phyloP scores from a whole-genome alignment of 768 basidiomycete species.

The Pseudohyphozyma bogoriensis region DNA sequence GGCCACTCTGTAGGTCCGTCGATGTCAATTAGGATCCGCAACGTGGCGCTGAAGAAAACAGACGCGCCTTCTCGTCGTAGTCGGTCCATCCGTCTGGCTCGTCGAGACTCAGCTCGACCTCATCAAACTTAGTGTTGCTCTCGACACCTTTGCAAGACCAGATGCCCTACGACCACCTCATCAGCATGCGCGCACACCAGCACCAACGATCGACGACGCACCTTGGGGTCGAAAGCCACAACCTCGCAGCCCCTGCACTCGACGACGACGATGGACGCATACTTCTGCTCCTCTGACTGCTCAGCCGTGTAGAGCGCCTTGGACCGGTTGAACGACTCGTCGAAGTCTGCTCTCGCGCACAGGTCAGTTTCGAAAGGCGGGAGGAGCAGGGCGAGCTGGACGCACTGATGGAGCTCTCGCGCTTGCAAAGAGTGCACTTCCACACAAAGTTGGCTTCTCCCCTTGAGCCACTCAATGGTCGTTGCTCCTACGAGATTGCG shows the following conservation, averaged over 20 bases:
- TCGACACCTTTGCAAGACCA: constrained; percentile 66
- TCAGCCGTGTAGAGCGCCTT: constrained; percentile 48
- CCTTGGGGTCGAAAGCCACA: constrained; percentile 60
- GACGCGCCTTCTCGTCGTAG: constrained; percentile 75
- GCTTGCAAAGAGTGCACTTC: constrained; percentile 40
- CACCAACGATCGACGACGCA: constrained; percentile 36
- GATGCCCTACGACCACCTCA: constrained; percentile 46
- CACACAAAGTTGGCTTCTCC: constrained; percentile 34
- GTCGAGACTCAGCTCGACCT: constrained; percentile 37
- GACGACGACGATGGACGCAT: constrained; percentile 56
- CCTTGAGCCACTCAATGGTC: constrained; percentile 27
- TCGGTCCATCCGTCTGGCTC: constrained; percentile 66
- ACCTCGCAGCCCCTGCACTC: constrained; percentile 86
- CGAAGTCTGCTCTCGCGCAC: constrained; percentile 18
- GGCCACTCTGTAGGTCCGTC: constrained; percentile 26
- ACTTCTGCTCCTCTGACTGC: constrained; percentile 46
- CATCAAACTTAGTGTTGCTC: constrained; percentile 48
- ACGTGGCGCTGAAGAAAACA: background rate
- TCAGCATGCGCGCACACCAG: background rate
- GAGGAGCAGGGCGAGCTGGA: constrained; percentile 38
- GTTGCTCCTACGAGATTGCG: constrained; percentile 16
- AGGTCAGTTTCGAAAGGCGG: constrained; percentile 47
- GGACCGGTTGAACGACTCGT: constrained; percentile 25
- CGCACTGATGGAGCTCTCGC: constrained; percentile 53
- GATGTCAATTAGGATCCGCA: background rate